phyloP scores from a whole-genome alignment of 768 basidiomycete species.

The Cystoderma amianthinum region DNA sequence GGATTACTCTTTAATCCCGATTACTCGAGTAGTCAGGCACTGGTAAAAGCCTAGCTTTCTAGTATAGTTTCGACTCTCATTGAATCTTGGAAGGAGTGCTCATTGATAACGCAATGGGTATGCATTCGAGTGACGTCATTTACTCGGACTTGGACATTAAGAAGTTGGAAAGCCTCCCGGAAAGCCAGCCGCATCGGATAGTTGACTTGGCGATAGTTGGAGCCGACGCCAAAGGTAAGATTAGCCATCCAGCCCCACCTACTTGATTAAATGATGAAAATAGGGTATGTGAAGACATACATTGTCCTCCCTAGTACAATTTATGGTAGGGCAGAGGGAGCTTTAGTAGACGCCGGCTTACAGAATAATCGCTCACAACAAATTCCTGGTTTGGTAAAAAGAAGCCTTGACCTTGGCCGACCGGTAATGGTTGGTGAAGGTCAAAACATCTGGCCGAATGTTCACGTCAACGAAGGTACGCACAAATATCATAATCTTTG shows the following conservation, averaged over 20 bases:
- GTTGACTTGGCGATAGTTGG: conserved; percentile 42
- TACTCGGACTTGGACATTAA: conserved; percentile 43
- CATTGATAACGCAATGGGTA: conserved; percentile 34
- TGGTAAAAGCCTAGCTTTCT: conserved; percentile 10
- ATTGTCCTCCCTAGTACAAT: conserved; percentile 49
- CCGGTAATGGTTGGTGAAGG: conserved; percentile 48
- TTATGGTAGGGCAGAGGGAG: conserved; percentile 39
- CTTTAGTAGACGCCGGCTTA: conserved; percentile 43
- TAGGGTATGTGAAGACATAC: conserved; percentile 44
- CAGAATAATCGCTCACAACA: conserved; percentile 44
- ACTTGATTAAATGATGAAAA: not conserved
- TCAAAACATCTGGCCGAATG: conserved; percentile 45
- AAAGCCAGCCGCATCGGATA: conserved; percentile 36
- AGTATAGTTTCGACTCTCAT: not conserved
- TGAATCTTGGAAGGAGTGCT: conserved; percentile 24
- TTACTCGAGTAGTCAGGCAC: conserved; percentile 20
- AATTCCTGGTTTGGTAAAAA: conserved; percentile 36
- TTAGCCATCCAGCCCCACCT: not conserved
- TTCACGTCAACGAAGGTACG: conserved; percentile 47
- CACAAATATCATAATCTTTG: no score
- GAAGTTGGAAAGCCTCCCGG: conserved; percentile 35
- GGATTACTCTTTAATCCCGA: conserved; percentile 1
- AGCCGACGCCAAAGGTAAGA: conserved; percentile 39
- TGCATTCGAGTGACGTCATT: conserved; percentile 25
- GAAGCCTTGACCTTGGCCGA: conserved; percentile 32